Base-by-base conservation (phyloP, 805 yeast species). In the Ogataea pini region DNA sequence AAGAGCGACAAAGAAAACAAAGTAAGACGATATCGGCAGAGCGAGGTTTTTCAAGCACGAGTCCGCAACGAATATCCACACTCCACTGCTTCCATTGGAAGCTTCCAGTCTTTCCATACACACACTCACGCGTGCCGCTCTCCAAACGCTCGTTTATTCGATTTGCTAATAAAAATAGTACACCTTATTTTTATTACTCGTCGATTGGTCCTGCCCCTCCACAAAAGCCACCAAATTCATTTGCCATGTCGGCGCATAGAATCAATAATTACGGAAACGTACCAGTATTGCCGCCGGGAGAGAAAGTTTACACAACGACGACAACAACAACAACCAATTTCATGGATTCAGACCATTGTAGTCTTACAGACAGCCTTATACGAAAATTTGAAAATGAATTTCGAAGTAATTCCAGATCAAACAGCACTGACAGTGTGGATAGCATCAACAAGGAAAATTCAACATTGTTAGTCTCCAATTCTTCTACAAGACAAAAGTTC, bases 331-430 rank as follows among this genome's bases (percentile, higher is more conserved):
- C 16, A 28, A 13, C 18, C 16, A 28, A 9, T 27, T n/a, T 14
- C 13, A 19, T 19, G 33, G 42, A 39, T 14, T 39, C 54, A 7
- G 60, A 56, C 24, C 42, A 42, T 1, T 31, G 28, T 20, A 53
- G 56, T 36, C 46, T 56, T 16, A 56, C 60, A 10, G 54, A 54
- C 38, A 51, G 56, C 20, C 36, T 56, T 36, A 43, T 56, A 17
- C 51, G 46, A 16, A 51, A 50, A 22, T 51, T 56, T 40, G 57
- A 56, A 33, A 47, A 52, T n/a, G 55, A 54, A 32, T 48, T 56
- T 37, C 29, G 31, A 16, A 36, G 31, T 22, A 28, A 39, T n/a
- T 31, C 13, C 38, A 39, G 18, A n/a, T 14, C 32, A n/a, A 14
- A 24, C 41, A 37, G 37, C 37, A 34, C 4, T 13, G 24, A 34